Evolutionary conservation across 2,329 filamentous ascomycete genomes (phyloP).

Genomic region (Anthostomella pinea): DNA sequence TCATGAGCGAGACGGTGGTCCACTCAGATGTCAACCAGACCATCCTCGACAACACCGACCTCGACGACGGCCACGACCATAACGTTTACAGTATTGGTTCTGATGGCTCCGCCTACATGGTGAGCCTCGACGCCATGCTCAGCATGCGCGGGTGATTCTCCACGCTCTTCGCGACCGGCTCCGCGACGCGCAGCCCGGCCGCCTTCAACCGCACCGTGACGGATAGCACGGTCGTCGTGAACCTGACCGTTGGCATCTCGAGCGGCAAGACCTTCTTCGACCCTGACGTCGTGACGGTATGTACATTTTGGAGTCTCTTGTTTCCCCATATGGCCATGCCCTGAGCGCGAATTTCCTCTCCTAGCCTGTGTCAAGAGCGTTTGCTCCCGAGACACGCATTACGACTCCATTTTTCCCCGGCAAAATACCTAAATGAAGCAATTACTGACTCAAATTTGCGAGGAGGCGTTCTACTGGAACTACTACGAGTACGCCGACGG

Average conservation of each 20-base stretch:
- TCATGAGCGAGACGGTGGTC: constrained; percentile 25
- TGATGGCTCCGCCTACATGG: constrained; percentile 17
- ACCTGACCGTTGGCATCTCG: constrained; percentile 33
- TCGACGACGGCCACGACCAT: constrained; percentile 15
- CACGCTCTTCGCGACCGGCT: constrained; percentile 28
- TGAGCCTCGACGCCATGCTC: constrained; percentile 29
- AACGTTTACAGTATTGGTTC: constrained; percentile 20
- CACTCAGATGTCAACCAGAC: constrained; percentile 23
- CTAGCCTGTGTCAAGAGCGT: too few relatives aligned
- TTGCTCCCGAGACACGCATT: too few relatives aligned
- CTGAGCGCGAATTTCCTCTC: too few relatives aligned
- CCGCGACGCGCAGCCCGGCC: constrained; percentile 24
- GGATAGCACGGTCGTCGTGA: constrained; percentile 28
- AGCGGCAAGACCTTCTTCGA: constrained; percentile 33
- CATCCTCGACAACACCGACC: constrained; percentile 21
- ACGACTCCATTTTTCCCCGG: too few relatives aligned
- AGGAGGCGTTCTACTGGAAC: constrained; percentile 40
- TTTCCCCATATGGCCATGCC: too few relatives aligned
- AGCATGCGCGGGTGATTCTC: constrained; percentile 33
- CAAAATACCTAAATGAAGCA: too few relatives aligned
- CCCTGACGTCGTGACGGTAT: constrained; percentile 36
- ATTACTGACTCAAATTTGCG: too few relatives aligned
- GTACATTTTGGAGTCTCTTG: too few relatives aligned
- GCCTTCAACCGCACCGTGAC: constrained; percentile 28
- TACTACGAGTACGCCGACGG: constrained; percentile 36